phyloP scores from a whole-genome alignment of 495 filamentous ascomycete species.

The Cercophora sp. region DNA sequence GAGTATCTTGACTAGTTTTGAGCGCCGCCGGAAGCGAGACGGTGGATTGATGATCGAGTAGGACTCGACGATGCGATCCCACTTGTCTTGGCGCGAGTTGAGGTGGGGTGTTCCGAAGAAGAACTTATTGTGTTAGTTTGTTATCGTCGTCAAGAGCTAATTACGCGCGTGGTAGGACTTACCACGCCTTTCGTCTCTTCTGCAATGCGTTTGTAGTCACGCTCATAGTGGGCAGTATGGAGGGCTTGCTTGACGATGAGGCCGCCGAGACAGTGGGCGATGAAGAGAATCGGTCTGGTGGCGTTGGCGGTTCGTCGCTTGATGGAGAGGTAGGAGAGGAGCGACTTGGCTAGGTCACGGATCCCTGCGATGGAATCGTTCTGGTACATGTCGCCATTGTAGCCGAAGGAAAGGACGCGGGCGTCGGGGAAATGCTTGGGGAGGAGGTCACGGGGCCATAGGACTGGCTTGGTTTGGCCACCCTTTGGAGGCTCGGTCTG shows the following conservation, averaged over 20 bases:
- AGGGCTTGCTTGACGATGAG: slow-evolving; percentile 18
- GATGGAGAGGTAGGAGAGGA: slow-evolving; percentile 3
- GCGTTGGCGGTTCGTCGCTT: neutral
- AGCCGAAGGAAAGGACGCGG: slow-evolving; percentile 15
- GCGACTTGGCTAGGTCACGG: slow-evolving; percentile 9
- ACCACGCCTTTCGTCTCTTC: slow-evolving; percentile 8
- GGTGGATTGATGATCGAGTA: neutral
- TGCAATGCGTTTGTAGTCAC: neutral
- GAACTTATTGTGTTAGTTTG: slow-evolving; percentile 6
- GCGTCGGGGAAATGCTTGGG: neutral
- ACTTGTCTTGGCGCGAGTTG: slow-evolving; percentile 7
- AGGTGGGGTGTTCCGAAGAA: slow-evolving; percentile 19
- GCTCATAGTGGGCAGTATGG: slow-evolving; percentile 6
- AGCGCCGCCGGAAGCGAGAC: no score
- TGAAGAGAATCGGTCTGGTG: slow-evolving; percentile 9
- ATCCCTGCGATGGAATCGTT: slow-evolving; percentile 13
- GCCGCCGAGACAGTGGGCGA: slow-evolving; percentile 16
- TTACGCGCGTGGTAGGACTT: neutral
- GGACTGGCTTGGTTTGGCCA: neutral
- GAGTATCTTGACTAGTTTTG: no score
- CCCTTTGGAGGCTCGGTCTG: neutral
- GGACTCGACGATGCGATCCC: slow-evolving; percentile 7
- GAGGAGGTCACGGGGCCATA: slow-evolving; percentile 12
- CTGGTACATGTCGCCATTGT: slow-evolving; percentile 15
- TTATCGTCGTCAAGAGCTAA: neutral